phyloP scores from a whole-genome alignment of 2,329 filamentous ascomycete genomes.

The Aspergillus pseudotamarii region DNA sequence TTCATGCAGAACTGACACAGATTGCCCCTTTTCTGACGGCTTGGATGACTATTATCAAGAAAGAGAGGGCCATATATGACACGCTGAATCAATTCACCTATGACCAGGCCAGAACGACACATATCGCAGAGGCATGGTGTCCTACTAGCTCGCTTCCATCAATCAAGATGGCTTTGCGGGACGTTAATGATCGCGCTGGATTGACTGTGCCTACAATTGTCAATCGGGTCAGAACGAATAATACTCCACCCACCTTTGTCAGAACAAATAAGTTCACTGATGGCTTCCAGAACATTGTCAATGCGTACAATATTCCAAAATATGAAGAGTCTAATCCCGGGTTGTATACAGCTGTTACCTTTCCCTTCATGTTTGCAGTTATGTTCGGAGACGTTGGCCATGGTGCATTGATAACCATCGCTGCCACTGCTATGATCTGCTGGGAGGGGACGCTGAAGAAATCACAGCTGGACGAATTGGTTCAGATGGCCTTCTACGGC shows the following conservation, averaged over 20 bases:
- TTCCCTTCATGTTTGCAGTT: slow-evolving; percentile 99
- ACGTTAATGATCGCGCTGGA: slow-evolving; percentile 94
- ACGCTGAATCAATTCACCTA: slow-evolving; percentile 96
- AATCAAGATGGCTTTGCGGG: slow-evolving; percentile 91
- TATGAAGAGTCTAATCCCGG: slow-evolving; percentile 97
- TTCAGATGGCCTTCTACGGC: slow-evolving; percentile 98
- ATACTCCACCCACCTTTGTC: slow-evolving; percentile 94
- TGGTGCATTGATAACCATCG: slow-evolving; percentile 81
- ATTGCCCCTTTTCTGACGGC: slow-evolving; percentile 90
- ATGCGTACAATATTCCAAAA: slow-evolving; percentile 95
- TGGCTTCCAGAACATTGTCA: slow-evolving; percentile 97
- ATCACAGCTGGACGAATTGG: slow-evolving; percentile 95
- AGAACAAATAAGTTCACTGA: slow-evolving; percentile 99
- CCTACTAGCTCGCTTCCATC: slow-evolving; percentile 86
- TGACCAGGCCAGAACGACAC: slow-evolving; percentile 89
- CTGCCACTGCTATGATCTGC: slow-evolving; percentile 90
- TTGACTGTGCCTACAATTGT: slow-evolving; percentile 96
- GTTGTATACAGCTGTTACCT: slow-evolving; percentile 92
- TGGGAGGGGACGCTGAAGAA: slow-evolving; percentile 80
- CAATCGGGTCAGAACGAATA: slow-evolving; percentile 95
- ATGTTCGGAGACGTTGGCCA: slow-evolving; percentile 99
- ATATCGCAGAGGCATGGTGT: slow-evolving; percentile 98
- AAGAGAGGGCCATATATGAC: slow-evolving; percentile 97
- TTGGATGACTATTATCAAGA: slow-evolving; percentile 97
- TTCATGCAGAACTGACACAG: slow-evolving; percentile 89